A percentile compares a stretch with the other conserved stretches of the same genome.
phyloP scores from a whole-genome alignment of 768 basidiomycete genomes.

The Rhodotorula sphaerocarpa region DNA sequence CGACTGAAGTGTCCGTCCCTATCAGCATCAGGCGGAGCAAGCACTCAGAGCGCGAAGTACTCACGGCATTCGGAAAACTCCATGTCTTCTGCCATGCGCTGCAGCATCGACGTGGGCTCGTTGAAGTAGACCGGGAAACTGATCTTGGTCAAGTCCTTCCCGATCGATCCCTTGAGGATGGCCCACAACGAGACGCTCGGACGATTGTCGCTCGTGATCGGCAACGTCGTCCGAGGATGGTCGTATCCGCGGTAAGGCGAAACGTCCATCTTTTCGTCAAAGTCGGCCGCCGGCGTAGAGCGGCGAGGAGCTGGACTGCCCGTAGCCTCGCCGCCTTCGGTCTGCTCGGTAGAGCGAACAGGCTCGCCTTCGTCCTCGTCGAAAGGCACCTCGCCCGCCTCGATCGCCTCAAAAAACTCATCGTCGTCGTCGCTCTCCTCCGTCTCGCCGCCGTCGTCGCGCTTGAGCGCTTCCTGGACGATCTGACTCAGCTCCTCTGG shows the following conservation, averaged over 20 bases:
- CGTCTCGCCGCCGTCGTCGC: constrained; percentile 40
- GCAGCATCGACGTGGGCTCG: constrained; percentile 80
- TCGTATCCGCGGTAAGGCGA: constrained; percentile 61
- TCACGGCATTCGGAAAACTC: constrained; percentile 85
- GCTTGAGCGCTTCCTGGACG: constrained; percentile 41
- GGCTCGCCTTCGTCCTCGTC: constrained; percentile 53
- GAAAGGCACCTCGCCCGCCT: constrained; percentile 66
- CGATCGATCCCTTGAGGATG: constrained; percentile 87
- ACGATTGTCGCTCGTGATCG: constrained; percentile 63
- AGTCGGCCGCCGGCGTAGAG: constrained; percentile 10
- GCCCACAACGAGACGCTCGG: constrained; percentile 79
- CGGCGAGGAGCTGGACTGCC: not conserved
- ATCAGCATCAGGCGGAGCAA: too few relatives aligned
- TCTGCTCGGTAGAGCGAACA: constrained; percentile 43
- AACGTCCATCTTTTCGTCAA: constrained; percentile 40
- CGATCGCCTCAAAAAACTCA: constrained; percentile 96
- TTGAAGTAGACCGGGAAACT: constrained; percentile 67
- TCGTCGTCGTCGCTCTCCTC: constrained; percentile 53
- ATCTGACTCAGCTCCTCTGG: constrained; percentile 38
- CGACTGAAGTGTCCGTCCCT: constrained; percentile 48
- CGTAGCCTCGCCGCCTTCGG: constrained; percentile 39
- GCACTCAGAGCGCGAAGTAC: constrained; percentile 46
- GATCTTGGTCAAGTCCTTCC: constrained; percentile 93
- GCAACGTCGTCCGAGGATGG: constrained; percentile 55
- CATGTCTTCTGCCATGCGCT: constrained; percentile 97